phyloP scores from a whole-genome alignment of 1,284 basidiomycete genomes.

The Ceratobasidium theobromae region DNA sequence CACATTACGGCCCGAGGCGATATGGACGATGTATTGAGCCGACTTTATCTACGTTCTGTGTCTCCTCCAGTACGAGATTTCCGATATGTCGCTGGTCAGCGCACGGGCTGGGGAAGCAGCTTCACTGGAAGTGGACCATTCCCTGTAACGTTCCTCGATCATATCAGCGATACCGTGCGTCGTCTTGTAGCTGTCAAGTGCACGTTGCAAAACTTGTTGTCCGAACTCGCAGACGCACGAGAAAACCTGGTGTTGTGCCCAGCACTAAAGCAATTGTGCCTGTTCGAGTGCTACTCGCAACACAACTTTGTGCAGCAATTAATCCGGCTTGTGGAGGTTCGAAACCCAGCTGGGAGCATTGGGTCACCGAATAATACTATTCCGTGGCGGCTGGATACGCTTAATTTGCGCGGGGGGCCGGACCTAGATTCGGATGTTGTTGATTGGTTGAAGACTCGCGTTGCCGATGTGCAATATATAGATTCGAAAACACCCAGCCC shows the following conservation, averaged over 20 bases:
- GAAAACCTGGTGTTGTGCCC: slow-evolving; percentile 18
- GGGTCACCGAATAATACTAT: slow-evolving; percentile 10
- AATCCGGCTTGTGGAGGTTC: slow-evolving; percentile 22
- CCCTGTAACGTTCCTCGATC: slow-evolving; percentile 28
- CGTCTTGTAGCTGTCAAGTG: slow-evolving; percentile 22
- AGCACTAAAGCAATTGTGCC: neutral
- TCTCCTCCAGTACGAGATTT: slow-evolving; percentile 18
- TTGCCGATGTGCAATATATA: slow-evolving; percentile 20
- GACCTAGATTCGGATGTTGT: slow-evolving; percentile 23
- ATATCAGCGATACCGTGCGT: slow-evolving; percentile 12
- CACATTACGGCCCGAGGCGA: slow-evolving; percentile 26
- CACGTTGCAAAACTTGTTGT: slow-evolving; percentile 18
- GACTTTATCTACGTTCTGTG: slow-evolving; percentile 11
- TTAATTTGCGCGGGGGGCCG: slow-evolving; percentile 24
- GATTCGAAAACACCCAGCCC: slow-evolving; percentile 15
- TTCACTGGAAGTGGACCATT: slow-evolving; percentile 28
- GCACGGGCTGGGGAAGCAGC: slow-evolving; percentile 30
- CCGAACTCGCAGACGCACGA: slow-evolving; percentile 23
- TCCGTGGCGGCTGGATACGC: slow-evolving; percentile 8
- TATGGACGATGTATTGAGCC: slow-evolving; percentile 26
- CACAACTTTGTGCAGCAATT: slow-evolving; percentile 31
- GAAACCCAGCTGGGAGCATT: slow-evolving; percentile 18
- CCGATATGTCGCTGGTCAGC: slow-evolving; percentile 25
- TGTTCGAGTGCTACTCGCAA: slow-evolving; percentile 25
- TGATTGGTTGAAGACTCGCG: slow-evolving; percentile 26